Evolutionary conservation across 306 rosid species (phyloP).

Genomic region (Hippophae rhamnoides): DNA sequence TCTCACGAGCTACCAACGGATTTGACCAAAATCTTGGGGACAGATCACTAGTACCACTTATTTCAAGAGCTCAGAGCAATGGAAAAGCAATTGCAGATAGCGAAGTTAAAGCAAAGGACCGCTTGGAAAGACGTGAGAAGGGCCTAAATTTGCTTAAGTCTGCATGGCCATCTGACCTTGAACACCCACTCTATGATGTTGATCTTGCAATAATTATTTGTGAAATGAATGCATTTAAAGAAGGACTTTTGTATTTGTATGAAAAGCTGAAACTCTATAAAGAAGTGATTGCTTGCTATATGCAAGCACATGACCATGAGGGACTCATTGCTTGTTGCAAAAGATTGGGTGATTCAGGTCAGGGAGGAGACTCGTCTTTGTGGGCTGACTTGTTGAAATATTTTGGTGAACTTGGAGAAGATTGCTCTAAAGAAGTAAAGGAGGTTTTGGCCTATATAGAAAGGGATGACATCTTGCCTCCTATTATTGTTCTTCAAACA

Average conservation of each 20-base stretch:
- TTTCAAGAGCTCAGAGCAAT: conserved; percentile 35
- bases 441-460: conserved; percentile 86
- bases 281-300: conserved; percentile 94
- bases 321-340: conserved; percentile 94
- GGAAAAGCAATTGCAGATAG: conserved; percentile 36
- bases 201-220: conserved; percentile 85
- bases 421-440: conserved; percentile 95
- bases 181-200: conserved; percentile 87
- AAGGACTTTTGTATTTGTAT: conserved; percentile 76
- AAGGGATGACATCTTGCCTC: conserved; percentile 92
- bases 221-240: conserved; percentile 84
- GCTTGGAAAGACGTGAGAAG: conserved; percentile 53
- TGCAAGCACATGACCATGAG: conserved; percentile 88
- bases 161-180: conserved; percentile 79
- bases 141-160: conserved; percentile 59
- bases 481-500: conserved; percentile 86
- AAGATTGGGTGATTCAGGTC: conserved; percentile 80
- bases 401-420: conserved; percentile 99
- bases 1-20: conserved; percentile 43
- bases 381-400: conserved; percentile 97
- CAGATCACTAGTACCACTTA: conserved; percentile 23
- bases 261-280: conserved; percentile 95
- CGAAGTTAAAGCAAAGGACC: conserved; percentile 36
- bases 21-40: conserved; percentile 29
- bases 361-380: conserved; percentile 87